These are phyloP conservation scores for Rhizophagus sp. DNA, from an alignment of 192 early-diverging fungal species.

Conservation along the genomic window DNA sequence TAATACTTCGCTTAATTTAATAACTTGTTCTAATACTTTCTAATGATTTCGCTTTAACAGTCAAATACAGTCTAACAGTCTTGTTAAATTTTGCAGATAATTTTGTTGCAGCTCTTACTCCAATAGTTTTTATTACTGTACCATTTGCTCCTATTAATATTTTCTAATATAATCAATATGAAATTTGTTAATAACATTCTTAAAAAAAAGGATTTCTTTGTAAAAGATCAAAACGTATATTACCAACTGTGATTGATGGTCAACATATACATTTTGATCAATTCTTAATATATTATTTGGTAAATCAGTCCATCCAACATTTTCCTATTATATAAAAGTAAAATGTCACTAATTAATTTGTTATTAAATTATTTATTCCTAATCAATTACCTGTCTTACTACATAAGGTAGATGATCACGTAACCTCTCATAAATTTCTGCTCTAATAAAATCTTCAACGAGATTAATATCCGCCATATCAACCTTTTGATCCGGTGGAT, in stretches of 20 bases:
- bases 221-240: not conserved
- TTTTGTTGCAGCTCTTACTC: constrained; percentile 33
- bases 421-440: constrained; percentile 53
- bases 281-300: constrained; percentile 48
- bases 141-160: constrained; percentile 57
- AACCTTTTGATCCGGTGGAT: constrained; percentile 44
- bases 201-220: not conserved
- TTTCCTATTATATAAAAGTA: constrained; percentile 36
- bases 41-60: not conserved
- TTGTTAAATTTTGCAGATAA: not conserved
- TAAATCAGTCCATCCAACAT: constrained; percentile 55
- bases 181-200: not conserved
- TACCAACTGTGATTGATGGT: constrained; percentile 44
- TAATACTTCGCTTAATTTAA: not conserved
- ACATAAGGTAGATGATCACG: constrained; percentile 58
- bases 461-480: constrained; percentile 56
- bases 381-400: constrained; percentile 38
- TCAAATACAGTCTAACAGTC: not conserved
- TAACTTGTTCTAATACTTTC: not conserved
- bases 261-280: constrained; percentile 55
- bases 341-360: not conserved
- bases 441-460: constrained; percentile 62
- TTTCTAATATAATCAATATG: constrained; percentile 36
- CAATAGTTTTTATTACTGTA: constrained; percentile 44
- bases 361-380: not conserved